Conservation (phyloP, 331 rosid genomes). For the Erythrophleum ivorense region DNA sequence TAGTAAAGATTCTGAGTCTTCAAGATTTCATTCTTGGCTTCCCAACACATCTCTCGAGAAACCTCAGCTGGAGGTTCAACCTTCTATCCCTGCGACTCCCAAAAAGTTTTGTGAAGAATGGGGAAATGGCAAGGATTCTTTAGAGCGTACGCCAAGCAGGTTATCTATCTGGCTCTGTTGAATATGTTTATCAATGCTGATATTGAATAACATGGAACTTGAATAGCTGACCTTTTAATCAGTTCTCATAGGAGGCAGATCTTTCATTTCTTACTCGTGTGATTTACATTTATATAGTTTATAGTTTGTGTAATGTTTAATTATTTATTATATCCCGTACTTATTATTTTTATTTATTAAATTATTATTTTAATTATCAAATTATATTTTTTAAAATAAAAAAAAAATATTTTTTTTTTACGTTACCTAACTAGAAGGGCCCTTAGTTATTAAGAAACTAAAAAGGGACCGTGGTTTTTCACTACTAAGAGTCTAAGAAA, state of each 20-base stretch:
- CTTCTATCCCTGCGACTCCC: constrained; percentile 60
- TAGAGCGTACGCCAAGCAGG: constrained; percentile 77
- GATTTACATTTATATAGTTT: too few species aligned
- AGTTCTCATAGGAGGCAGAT: constrained; percentile 7
- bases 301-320: too few species aligned
- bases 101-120: constrained; percentile 47
- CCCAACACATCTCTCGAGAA: constrained; percentile 24
- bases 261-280: constrained; percentile 17
- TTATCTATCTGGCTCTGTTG: constrained; percentile 39
- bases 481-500: constrained; percentile 4
- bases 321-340: too few species aligned
- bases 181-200: not conserved
- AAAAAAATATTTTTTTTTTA: too few species aligned
- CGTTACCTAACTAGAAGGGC: too few species aligned
- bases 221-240: not conserved
- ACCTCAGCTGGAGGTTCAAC: constrained; percentile 47
- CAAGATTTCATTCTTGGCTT: not conserved
- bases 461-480: not conserved
- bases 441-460: too few species aligned
- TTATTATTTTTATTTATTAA: too few species aligned
- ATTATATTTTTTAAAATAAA: too few species aligned
- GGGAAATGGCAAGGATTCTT: constrained; percentile 46
- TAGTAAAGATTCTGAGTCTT: not conserved
- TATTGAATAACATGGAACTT: constrained; percentile 22
- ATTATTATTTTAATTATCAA: too few species aligned